Conservation (phyloP, 2,329 filamentous ascomycete genomes). For the Pseudogymnoascus sp. region DNA sequence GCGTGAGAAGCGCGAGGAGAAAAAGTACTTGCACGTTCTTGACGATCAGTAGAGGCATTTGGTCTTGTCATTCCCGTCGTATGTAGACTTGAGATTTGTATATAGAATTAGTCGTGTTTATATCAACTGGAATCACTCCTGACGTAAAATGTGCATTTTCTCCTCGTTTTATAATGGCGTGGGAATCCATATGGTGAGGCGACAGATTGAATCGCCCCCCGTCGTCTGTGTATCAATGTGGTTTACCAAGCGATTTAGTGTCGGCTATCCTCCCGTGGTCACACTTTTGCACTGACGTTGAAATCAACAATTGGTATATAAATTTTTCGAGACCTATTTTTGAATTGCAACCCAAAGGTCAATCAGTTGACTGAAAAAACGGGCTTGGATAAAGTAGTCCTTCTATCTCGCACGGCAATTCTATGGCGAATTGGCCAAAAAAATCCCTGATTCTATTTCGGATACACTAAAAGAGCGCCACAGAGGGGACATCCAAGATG, state of each 20-base stretch:
- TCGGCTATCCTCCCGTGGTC: constrained; percentile 1
- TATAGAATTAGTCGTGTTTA: constrained; percentile 9
- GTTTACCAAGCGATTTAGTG: constrained; percentile 6
- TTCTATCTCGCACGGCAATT: not conserved
- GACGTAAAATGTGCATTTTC: not conserved
- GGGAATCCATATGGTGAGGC: not conserved
- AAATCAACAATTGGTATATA: not conserved
- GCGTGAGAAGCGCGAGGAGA: constrained; percentile 89
- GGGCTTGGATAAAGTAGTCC: not conserved
- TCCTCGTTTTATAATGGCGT: not conserved
- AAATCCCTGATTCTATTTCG: not conserved
- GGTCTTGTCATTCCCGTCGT: not conserved
- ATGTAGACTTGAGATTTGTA: constrained; percentile 9
- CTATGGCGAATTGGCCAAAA: not conserved
- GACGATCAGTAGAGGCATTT: constrained; percentile 64
- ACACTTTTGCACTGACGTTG: constrained; percentile 3
- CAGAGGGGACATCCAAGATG: not conserved
- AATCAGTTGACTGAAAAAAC: not conserved
- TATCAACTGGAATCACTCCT: not conserved
- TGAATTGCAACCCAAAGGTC: not conserved
- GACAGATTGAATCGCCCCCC: not conserved
- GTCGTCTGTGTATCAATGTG: not conserved
- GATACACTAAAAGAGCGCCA: constrained; percentile 3
- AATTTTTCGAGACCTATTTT: not conserved
- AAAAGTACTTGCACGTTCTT: constrained; percentile 91